Evolutionary conservation across 768 basidiomycete species (phyloP).

Genomic region (Tricholoma sp.): DNA sequence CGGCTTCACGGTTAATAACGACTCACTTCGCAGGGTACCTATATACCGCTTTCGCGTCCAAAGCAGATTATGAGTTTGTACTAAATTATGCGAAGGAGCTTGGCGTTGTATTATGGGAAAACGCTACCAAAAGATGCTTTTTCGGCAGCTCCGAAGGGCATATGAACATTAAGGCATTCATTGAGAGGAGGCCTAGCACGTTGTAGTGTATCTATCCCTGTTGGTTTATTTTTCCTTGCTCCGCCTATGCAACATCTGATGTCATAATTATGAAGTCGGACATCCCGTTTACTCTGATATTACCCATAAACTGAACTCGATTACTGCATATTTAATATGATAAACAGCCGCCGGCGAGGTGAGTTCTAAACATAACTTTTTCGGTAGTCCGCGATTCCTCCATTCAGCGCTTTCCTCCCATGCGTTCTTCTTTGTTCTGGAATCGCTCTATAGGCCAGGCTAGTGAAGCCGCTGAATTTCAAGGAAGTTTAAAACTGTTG

Average conservation of each 20-base stretch:
- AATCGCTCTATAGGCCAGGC: conserved; percentile 7
- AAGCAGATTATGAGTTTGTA: conserved; percentile 85
- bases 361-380: not conserved
- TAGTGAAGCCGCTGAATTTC: conserved; percentile 31
- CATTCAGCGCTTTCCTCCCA: not conserved
- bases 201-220: conserved; percentile 8
- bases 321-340: not conserved
- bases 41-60: conserved; percentile 83
- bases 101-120: conserved; percentile 83
- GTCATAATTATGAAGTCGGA: conserved; percentile 6
- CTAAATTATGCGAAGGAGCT: conserved; percentile 81
- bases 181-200: conserved; percentile 58
- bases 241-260: not conserved
- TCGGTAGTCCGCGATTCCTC: not conserved
- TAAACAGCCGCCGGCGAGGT: not conserved
- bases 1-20: conserved; percentile 19
- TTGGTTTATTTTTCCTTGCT: not conserved
- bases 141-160: conserved; percentile 80
- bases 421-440: conserved; percentile 1
- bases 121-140: conserved; percentile 65
- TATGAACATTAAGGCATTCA: conserved; percentile 72
- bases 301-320: not conserved
- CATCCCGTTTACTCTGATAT: conserved; percentile 37
- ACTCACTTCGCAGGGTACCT: conserved; percentile 59
- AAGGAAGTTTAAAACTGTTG: not conserved